phyloP scores from a whole-genome alignment of 257 asterid genomes.

The Nicotiana knightiana region DNA sequence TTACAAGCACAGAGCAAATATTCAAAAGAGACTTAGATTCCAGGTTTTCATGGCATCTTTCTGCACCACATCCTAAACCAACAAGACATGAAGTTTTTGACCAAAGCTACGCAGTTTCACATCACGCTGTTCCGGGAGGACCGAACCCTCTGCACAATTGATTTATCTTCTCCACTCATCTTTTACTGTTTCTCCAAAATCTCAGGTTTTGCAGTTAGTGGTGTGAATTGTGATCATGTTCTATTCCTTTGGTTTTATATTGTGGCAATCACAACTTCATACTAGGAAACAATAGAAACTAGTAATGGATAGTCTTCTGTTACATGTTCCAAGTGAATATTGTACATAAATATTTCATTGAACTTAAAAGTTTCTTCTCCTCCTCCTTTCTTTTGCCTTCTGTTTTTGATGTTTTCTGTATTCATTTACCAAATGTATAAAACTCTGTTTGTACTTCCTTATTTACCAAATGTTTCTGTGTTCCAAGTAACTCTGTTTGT shows the following conservation, averaged over 20 bases:
- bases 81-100: slow-evolving; percentile 14
- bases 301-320: background rate
- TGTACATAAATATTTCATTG: background rate
- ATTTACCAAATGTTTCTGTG: no score
- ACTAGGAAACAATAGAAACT: background rate
- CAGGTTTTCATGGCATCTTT: slow-evolving; percentile 20
- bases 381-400: background rate
- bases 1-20: background rate
- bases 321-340: background rate
- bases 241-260: background rate
- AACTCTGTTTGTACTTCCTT: background rate
- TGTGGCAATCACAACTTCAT: background rate
- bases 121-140: slow-evolving; percentile 44
- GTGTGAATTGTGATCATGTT: background rate
- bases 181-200: background rate
- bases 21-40: background rate
- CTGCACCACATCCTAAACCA: slow-evolving; percentile 22
- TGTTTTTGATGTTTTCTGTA: background rate
- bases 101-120: slow-evolving; percentile 26
- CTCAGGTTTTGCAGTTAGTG: background rate
- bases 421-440: no score
- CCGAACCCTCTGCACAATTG: slow-evolving; percentile 54
- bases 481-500: background rate
- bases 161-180: background rate
- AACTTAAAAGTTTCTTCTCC: background rate